These are phyloP conservation scores for Pythium diclinum DNA, from an alignment of 352 stramenopile species.

Conservation along the genomic window DNA sequence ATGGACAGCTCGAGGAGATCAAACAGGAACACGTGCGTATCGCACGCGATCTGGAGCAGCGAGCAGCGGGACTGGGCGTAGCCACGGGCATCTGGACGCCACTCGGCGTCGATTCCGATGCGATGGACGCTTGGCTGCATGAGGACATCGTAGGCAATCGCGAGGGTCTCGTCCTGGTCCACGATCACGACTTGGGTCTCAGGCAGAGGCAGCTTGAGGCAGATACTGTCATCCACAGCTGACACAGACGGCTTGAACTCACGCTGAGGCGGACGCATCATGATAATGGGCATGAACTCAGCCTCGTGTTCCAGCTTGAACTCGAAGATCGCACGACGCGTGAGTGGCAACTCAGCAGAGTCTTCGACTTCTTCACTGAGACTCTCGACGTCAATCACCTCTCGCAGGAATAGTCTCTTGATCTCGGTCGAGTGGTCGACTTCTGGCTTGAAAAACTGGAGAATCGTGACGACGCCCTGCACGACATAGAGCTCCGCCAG, in stretches of 20 bases:
- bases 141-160: constrained; percentile 45
- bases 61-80: constrained; percentile 57
- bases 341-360: constrained; percentile 26
- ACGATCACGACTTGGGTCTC: constrained; percentile 50
- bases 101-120: constrained; percentile 68
- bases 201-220: constrained; percentile 49
- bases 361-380: constrained; percentile 31
- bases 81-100: constrained; percentile 46
- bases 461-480: constrained; percentile 40
- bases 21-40: constrained; percentile 66
- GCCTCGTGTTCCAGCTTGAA: constrained; percentile 63
- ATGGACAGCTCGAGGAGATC: constrained; percentile 53
- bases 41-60: constrained; percentile 64
- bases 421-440: constrained; percentile 44
- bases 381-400: constrained; percentile 65
- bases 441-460: constrained; percentile 64
- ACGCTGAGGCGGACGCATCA: constrained; percentile 22
- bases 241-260: constrained; percentile 2
- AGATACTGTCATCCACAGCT: constrained; percentile 27
- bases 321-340: constrained; percentile 49
- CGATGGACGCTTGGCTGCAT: constrained; percentile 36
- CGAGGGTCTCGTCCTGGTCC: constrained; percentile 51
- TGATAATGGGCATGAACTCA: constrained; percentile 64
- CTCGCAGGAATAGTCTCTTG: constrained; percentile 53
- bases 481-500: constrained; percentile 62